phyloP scores from a whole-genome alignment of 129 eudicot genomes.

The Heracleum sosnowskyi region DNA sequence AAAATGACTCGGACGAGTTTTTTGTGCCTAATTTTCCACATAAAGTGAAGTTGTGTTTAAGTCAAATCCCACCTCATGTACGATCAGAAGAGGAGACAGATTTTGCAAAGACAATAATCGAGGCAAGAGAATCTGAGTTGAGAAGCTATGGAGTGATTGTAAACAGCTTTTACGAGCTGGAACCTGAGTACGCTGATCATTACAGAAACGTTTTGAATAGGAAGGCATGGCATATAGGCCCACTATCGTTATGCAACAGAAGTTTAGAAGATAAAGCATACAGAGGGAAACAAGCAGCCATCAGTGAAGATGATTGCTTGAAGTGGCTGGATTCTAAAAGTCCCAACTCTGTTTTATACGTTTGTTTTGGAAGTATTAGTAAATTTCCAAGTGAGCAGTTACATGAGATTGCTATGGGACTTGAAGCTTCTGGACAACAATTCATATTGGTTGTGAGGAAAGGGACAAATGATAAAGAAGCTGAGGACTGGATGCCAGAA shows the following conservation, averaged over 20 bases:
- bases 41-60: slow-evolving; percentile 5
- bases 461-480: no score
- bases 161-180: slow-evolving; percentile 27
- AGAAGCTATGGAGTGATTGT: slow-evolving; percentile 15
- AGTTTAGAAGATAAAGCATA: slow-evolving; percentile 15
- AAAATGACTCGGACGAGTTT: slow-evolving; percentile 18
- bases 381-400: not conserved
- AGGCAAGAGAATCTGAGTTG: not conserved
- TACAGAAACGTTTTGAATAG: slow-evolving; percentile 9
- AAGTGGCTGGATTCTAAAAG: slow-evolving; percentile 20
- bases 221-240: slow-evolving; percentile 27
- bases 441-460: no score
- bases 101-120: no score
- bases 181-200: slow-evolving; percentile 21
- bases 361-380: slow-evolving; percentile 21
- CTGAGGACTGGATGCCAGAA: no score
- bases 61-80: not conserved
- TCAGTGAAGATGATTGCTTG: slow-evolving; percentile 17
- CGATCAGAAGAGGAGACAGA: not conserved
- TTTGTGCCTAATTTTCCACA: slow-evolving; percentile 22
- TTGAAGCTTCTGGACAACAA: no score
- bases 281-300: slow-evolving; percentile 23
- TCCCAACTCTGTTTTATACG: slow-evolving; percentile 18
- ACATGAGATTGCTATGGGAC: no score
- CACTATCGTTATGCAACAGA: slow-evolving; percentile 16